Evolutionary conservation across 2,329 filamentous ascomycete species (phyloP).

Genomic region (Sclerotinia minor): DNA sequence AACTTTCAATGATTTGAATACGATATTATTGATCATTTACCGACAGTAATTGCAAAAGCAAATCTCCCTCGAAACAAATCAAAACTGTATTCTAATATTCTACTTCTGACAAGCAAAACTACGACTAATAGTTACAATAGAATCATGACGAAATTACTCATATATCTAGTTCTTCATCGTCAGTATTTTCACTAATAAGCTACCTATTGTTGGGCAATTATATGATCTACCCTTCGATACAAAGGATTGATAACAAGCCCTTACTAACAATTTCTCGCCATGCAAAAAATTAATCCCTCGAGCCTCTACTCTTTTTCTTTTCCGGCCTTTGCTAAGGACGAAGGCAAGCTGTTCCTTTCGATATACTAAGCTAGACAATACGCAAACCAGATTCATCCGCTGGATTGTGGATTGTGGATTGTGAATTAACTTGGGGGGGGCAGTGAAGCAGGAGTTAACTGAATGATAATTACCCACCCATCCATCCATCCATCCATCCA

Average conservation of each 20-base stretch:
- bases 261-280: neutral
- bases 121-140: too few species aligned
- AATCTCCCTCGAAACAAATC: too few species aligned
- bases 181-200: too few species aligned
- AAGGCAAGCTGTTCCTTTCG: neutral
- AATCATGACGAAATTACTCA: too few species aligned
- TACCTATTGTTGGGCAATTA: neutral
- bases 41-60: too few species aligned
- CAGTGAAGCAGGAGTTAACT: neutral
- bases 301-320: neutral
- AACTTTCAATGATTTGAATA: too few species aligned
- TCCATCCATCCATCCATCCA: neutral
- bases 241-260: neutral
- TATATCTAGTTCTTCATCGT: too few species aligned
- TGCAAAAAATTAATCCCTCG: neutral
- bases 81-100: too few species aligned
- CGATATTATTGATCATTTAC: too few species aligned
- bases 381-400: neutral
- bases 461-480: neutral
- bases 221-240: neutral
- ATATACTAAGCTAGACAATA: neutral
- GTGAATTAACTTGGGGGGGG: neutral
- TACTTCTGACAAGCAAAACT: too few species aligned
- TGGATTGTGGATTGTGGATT: too few species aligned
- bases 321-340: neutral